Evolutionary conservation across 2,329 filamentous ascomycete genomes (phyloP).

Genomic region (Fusarium sp.): DNA sequence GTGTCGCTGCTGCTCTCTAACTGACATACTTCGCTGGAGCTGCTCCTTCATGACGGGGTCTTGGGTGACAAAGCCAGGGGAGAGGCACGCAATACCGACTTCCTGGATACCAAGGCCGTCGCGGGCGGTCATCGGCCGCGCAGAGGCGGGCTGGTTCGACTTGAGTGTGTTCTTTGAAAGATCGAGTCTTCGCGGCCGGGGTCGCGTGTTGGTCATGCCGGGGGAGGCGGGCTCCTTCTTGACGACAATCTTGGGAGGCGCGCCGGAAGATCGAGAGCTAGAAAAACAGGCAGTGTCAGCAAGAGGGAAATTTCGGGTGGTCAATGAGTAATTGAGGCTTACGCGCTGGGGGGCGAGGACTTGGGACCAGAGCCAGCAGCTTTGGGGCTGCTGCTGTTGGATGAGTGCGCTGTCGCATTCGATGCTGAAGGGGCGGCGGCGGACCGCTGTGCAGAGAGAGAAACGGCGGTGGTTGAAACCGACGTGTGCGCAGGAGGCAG

Average conservation of each 20-base stretch:
- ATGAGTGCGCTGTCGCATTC: slow-evolving; percentile 60
- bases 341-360: slow-evolving; percentile 71
- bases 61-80: slow-evolving; percentile 94
- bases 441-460: slow-evolving; percentile 60
- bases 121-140: slow-evolving; percentile 81
- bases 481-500: slow-evolving; percentile 55
- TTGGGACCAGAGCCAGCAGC: slow-evolving; percentile 56
- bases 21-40: slow-evolving; percentile 91
- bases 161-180: slow-evolving; percentile 73
- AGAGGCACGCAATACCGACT: slow-evolving; percentile 92
- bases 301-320: slow-evolving; percentile 16
- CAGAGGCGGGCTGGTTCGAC: slow-evolving; percentile 68
- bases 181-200: slow-evolving; percentile 82
- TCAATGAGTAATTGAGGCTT: slow-evolving; percentile 51
- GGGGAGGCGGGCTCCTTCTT: slow-evolving; percentile 97
- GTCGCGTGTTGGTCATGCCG: slow-evolving; percentile 77
- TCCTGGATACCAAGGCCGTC: slow-evolving; percentile 89
- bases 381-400: slow-evolving; percentile 67
- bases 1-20: slow-evolving; percentile 91
- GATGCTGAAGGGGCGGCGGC: slow-evolving; percentile 51
- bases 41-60: slow-evolving; percentile 98
- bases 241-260: slow-evolving; percentile 84
- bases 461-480: slow-evolving; percentile 49
- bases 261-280: slow-evolving; percentile 50
- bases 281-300: slow-evolving; percentile 15